phyloP scores from a whole-genome alignment of 2,329 filamentous ascomycete species.

The Phialocephala sp. region DNA sequence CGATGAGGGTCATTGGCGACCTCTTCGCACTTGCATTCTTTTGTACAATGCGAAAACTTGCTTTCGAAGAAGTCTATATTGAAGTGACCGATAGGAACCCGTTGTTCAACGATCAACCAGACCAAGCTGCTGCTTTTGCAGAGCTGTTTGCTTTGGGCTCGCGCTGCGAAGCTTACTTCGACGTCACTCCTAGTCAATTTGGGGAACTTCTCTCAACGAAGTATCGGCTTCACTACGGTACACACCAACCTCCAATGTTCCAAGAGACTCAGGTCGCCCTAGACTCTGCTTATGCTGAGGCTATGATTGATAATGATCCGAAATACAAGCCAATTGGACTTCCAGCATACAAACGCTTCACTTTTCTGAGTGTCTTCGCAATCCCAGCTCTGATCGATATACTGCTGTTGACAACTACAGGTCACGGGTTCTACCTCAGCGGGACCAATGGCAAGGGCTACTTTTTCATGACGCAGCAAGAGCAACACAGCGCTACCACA shows the following conservation, averaged over 20 bases:
- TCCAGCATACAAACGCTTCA: conserved; percentile 45
- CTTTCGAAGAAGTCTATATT: conserved; percentile 66
- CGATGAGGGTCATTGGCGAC: conserved; percentile 55
- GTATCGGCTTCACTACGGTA: conserved; percentile 48
- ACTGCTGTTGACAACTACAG: conserved; percentile 61
- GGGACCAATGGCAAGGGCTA: conserved; percentile 28
- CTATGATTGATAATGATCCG: conserved; percentile 56
- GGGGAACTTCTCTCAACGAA: conserved; percentile 46
- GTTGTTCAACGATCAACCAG: conserved; percentile 63
- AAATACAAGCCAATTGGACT: conserved; percentile 50
- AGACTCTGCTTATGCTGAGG: conserved; percentile 55
- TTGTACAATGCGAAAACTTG: conserved; percentile 59
- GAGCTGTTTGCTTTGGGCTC: conserved; percentile 68
- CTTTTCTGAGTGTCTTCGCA: conserved; percentile 64
- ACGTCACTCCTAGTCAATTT: conserved; percentile 55
- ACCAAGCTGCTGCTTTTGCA: conserved; percentile 68
- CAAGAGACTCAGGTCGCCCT: conserved; percentile 55
- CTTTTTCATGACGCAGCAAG: conserved; percentile 55
- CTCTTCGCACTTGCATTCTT: conserved; percentile 63
- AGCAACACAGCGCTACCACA: conserved; percentile 58
- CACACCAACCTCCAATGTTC: conserved; percentile 55
- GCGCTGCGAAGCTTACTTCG: conserved; percentile 67
- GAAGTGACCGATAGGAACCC: conserved; percentile 68
- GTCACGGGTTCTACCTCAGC: conserved; percentile 65
- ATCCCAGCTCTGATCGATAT: conserved; percentile 68